These are phyloP conservation scores for Diaporthe destruens DNA, from an alignment of 2,329 filamentous ascomycete genomes.

Conservation along the genomic window DNA sequence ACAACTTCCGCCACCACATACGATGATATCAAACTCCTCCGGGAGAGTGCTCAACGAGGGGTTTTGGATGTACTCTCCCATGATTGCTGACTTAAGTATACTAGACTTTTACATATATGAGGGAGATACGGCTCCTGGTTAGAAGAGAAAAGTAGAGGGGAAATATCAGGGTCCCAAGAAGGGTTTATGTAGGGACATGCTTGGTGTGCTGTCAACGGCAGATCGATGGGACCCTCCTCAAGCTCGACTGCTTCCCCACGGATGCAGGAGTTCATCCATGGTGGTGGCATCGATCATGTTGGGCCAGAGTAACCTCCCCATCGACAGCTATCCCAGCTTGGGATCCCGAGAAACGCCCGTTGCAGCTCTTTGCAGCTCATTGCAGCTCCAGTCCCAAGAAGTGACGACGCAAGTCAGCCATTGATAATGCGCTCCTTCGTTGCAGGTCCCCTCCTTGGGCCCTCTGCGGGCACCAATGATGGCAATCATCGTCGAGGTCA, in stretches of 20 bases:
- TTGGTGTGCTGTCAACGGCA: neutral
- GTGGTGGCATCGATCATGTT: conserved; percentile 21
- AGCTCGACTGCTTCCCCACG: conserved; percentile 12
- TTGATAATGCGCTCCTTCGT: conserved; percentile 26
- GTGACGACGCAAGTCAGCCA: conserved; percentile 10
- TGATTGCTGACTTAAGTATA: conserved; percentile 28
- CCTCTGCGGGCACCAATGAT: conserved; percentile 43
- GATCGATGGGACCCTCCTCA: conserved; percentile 18
- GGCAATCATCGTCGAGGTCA: conserved; percentile 33
- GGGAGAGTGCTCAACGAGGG: conserved; percentile 59
- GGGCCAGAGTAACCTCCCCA: conserved; percentile 9
- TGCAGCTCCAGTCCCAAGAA: conserved; percentile 12
- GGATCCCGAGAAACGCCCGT: conserved; percentile 41
- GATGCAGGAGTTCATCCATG: conserved; percentile 25
- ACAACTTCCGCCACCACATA: conserved; percentile 79
- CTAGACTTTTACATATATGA: neutral
- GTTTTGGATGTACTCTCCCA: conserved; percentile 38
- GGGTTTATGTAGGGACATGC: conserved; percentile 30
- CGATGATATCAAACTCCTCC: conserved; percentile 85
- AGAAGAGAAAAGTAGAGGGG: neutral
- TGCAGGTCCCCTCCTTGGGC: conserved; percentile 38
- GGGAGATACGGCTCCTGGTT: neutral
- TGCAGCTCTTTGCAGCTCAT: conserved; percentile 24
- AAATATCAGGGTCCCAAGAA: neutral
- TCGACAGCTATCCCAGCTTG: conserved; percentile 3